Percentiles rank a stretch among this genome's conserved stretches.
Evolutionary conservation across 2,329 filamentous ascomycete species (phyloP).

Genomic region (Colletotrichum tamarilloi): DNA sequence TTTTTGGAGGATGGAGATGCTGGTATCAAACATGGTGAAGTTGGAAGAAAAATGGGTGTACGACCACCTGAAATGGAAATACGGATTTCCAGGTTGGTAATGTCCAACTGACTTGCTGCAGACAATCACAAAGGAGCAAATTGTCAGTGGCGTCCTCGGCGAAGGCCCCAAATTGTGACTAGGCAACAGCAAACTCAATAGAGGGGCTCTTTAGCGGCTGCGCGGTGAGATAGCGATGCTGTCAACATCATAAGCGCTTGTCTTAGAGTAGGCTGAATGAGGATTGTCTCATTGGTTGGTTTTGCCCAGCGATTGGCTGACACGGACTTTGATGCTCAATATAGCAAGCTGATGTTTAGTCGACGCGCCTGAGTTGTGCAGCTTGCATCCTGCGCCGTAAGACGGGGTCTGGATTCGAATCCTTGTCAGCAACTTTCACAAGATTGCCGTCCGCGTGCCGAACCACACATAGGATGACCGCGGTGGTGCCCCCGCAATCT

Average conservation of each 20-base stretch:
- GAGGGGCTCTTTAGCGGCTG: background rate
- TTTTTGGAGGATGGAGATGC: background rate
- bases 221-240: background rate
- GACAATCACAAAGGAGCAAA: background rate
- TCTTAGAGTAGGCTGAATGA: background rate
- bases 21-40: background rate
- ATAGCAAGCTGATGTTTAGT: constrained; percentile 13
- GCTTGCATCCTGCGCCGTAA: constrained; percentile 8
- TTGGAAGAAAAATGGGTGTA: background rate
- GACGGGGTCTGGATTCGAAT: background rate
- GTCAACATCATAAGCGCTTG: constrained; percentile 11
- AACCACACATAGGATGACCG: background rate
- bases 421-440: background rate
- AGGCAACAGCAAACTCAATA: background rate
- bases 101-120: background rate
- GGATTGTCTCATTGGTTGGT: background rate
- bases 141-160: background rate
- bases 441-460: background rate
- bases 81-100: background rate
- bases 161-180: background rate
- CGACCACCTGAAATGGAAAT: background rate
- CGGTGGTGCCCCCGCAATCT: background rate
- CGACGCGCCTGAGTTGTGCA: constrained; percentile 7
- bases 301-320: background rate
- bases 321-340: constrained; percentile 9